Evolutionary conservation across 768 basidiomycete species (phyloP).

Genomic region (Mrakia gelida): DNA sequence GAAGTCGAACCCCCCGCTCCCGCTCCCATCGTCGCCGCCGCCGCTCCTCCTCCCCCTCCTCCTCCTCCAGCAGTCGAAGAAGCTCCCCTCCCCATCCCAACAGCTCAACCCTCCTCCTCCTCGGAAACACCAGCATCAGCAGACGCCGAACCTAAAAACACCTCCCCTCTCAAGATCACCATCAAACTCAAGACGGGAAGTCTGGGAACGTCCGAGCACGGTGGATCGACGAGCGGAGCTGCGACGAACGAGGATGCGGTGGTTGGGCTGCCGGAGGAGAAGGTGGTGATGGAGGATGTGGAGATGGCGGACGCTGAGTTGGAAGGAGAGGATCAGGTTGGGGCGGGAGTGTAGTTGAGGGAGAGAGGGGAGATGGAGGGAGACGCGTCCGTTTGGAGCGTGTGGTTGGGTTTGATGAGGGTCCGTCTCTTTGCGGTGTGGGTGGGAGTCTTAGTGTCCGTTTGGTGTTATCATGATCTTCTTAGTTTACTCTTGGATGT

Average conservation of each 20-base stretch:
- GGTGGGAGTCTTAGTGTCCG: no score
- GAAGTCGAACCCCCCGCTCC: neutral
- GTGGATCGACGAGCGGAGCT: no score
- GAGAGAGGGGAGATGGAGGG: neutral
- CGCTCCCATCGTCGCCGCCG: neutral
- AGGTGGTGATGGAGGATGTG: neutral
- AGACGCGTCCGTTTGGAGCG: neutral
- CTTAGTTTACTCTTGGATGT: no score
- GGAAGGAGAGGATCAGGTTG: constrained; percentile 2
- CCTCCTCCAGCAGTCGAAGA: neutral
- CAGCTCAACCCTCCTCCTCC: neutral
- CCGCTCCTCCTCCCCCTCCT: neutral
- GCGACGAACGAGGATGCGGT: neutral
- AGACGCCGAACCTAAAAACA: neutral
- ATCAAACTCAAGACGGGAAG: constrained; percentile 5
- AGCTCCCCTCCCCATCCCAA: neutral
- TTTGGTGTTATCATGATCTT: no score
- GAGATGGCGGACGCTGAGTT: constrained; percentile 11
- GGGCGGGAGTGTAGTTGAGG: neutral
- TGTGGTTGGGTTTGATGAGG: neutral
- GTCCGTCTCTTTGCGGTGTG: no score
- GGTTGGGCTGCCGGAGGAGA: neutral
- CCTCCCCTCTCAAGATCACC: neutral
- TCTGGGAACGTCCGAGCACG: neutral
- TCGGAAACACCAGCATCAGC: neutral